A percentile compares a stretch with the other conserved stretches of the same genome.
These are phyloP conservation scores for Bipolaris gigantea DNA, from an alignment of 2,329 filamentous ascomycete genomes.

Conservation along the genomic window DNA sequence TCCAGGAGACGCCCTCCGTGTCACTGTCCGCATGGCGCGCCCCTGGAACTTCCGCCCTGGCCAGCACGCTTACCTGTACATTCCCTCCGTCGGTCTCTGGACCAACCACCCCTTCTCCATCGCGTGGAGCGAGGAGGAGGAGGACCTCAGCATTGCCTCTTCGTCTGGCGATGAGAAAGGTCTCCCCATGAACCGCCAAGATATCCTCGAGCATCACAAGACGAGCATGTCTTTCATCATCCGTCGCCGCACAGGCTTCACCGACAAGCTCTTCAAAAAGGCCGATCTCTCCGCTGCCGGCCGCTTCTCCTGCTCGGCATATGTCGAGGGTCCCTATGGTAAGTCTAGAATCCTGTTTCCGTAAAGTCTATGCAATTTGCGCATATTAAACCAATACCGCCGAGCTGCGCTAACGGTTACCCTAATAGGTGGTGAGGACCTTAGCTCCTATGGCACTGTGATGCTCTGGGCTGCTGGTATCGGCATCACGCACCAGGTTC, in stretches of 20 bases:
- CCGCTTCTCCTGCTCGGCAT: conserved; percentile 66
- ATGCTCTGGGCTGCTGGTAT: conserved; percentile 91
- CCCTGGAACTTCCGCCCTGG: conserved; percentile 77
- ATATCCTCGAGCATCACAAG: conserved; percentile 54
- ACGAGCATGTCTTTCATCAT: conserved; percentile 78
- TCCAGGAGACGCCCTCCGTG: conserved; percentile 72
- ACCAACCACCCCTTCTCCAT: conserved; percentile 80
- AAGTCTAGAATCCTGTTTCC: conserved; percentile 33
- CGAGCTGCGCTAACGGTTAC: conserved; percentile 34
- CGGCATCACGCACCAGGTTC: conserved; percentile 93
- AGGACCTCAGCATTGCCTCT: conserved; percentile 36
- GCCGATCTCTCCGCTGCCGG: conserved; percentile 59
- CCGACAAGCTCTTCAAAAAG: conserved; percentile 74
- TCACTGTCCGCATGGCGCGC: conserved; percentile 73
- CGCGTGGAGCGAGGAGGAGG: conserved; percentile 71
- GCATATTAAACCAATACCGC: conserved; percentile 26
- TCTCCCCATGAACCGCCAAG: conserved; percentile 54
- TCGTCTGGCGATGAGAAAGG: conserved; percentile 48
- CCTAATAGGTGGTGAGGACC: conserved; percentile 67
- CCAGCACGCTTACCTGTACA: conserved; percentile 78
- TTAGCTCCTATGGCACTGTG: conserved; percentile 89
- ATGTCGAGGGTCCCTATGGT: conserved; percentile 85
- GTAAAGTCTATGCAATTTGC: conserved; percentile 28
- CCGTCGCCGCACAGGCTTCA: conserved; percentile 85
- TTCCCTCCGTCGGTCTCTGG: conserved; percentile 71